These are phyloP conservation scores for Tilletia setariae DNA, from an alignment of 1,284 basidiomycete species.

Conservation along the genomic window DNA sequence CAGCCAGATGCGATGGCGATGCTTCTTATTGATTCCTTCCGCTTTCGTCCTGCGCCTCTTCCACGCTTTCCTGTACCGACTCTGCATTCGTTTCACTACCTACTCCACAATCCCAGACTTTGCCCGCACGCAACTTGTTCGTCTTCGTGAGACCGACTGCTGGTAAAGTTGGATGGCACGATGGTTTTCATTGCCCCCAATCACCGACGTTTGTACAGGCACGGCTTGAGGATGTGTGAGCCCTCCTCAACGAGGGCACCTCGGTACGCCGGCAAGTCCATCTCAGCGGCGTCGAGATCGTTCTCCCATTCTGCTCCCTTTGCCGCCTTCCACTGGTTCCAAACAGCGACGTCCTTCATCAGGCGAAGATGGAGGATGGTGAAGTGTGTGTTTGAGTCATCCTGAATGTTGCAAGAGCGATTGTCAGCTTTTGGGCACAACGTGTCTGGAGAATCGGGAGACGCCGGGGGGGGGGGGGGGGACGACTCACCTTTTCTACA, in stretches of 20 bases:
- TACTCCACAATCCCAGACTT: background rate
- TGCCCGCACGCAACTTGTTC: too few species aligned
- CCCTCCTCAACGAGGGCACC: conserved; percentile 61
- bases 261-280: conserved; percentile 14
- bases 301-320: conserved; percentile 57
- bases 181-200: conserved; percentile 18
- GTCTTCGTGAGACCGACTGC: too few species aligned
- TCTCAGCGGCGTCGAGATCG: conserved; percentile 62
- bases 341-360: background rate
- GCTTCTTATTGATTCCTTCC: background rate
- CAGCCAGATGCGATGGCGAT: too few species aligned
- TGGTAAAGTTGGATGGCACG: background rate
- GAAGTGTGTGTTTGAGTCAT: conserved; percentile 15
- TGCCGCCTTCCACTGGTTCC: background rate
- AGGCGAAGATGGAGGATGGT: conserved; percentile 4
- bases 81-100: background rate
- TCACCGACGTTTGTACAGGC: conserved; percentile 93
- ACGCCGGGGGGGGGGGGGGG: too few species aligned
- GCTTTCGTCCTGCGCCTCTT: background rate
- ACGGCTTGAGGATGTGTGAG: conserved; percentile 73
- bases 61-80: background rate
- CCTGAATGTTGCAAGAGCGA: conserved; percentile 23
- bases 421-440: conserved; percentile 9
- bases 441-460: background rate
- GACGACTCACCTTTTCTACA: conserved; percentile 65